phyloP scores from a whole-genome alignment of 129 eudicot species.

The Cynara cardunculus region DNA sequence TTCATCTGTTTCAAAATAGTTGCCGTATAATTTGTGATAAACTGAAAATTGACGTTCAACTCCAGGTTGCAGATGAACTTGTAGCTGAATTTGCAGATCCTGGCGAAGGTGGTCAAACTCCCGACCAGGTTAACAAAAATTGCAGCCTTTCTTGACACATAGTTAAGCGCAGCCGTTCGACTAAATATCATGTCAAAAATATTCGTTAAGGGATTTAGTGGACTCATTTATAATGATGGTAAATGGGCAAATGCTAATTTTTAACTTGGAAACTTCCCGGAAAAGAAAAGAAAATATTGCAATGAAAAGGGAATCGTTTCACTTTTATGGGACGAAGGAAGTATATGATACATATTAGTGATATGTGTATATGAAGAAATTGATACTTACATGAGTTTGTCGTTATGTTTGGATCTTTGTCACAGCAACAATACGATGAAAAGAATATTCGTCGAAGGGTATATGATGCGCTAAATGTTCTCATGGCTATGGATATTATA shows the following conservation, averaged over 20 bases:
- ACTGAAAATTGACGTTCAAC: background rate
- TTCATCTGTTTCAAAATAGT: background rate
- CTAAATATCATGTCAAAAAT: background rate
- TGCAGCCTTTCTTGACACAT: background rate
- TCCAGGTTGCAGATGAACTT: slow-evolving; percentile 88
- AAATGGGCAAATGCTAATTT: background rate
- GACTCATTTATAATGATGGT: background rate
- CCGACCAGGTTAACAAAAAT: slow-evolving; percentile 36
- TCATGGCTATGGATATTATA: slow-evolving; percentile 86
- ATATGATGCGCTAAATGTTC: slow-evolving; percentile 75
- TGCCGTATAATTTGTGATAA: background rate
- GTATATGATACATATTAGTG: background rate
- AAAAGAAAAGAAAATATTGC: background rate
- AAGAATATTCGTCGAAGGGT: slow-evolving; percentile 87
- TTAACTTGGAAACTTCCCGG: background rate
- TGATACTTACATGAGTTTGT: background rate
- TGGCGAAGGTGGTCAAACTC: slow-evolving; percentile 33
- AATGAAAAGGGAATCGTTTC: background rate
- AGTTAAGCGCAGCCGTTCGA: background rate
- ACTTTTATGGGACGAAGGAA: background rate
- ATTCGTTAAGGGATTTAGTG: background rate
- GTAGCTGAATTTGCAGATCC: slow-evolving; percentile 73
- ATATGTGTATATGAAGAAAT: background rate
- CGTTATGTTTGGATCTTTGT: slow-evolving; percentile 7
- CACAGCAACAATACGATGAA: slow-evolving; percentile 58